These are phyloP conservation scores for Avena insularis DNA, from an alignment of 176 grass and related monocot genomes.

Conservation along the genomic window DNA sequence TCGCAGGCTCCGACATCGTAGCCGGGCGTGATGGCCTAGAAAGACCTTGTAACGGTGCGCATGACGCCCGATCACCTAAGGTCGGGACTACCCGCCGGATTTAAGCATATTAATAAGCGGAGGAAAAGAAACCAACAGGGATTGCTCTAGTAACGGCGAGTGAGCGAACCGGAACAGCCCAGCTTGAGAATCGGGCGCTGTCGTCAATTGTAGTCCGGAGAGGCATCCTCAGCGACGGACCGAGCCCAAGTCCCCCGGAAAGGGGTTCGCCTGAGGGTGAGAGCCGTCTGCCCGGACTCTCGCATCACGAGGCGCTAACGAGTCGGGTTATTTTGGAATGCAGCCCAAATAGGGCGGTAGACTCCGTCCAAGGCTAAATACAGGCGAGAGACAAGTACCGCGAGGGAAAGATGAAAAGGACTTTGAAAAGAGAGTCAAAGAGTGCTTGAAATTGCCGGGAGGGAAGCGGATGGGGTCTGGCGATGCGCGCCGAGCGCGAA, in stretches of 20 bases:
- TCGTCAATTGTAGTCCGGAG: no score
- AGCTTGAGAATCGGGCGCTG: no score
- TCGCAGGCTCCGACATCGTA: no score
- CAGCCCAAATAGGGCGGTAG: conserved; percentile 53
- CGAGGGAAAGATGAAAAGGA: not conserved
- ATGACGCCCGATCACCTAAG: no score
- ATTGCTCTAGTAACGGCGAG: conserved; percentile 20
- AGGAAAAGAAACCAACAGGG: conserved; percentile 19
- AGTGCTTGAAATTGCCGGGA: conserved; percentile 1
- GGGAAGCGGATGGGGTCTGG: no score
- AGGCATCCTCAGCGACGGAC: no score
- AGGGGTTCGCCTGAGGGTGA: conserved; percentile 47
- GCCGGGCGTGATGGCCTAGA: no score
- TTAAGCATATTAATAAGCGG: not conserved
- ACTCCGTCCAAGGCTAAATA: conserved; percentile 65
- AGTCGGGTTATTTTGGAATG: conserved; percentile 65
- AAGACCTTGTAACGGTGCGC: no score
- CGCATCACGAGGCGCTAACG: not conserved
- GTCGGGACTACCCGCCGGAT: not conserved
- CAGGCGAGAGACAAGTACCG: conserved; percentile 53
- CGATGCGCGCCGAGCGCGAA: no score
- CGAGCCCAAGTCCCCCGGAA: no score
- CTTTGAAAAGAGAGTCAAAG: conserved; percentile 23
- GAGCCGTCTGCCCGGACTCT: no score
- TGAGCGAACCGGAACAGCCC: not conserved